These are phyloP conservation scores for Fragilariopsis cylindrus DNA, from an alignment of 108 stramenopile genomes.

Conservation along the genomic window DNA sequence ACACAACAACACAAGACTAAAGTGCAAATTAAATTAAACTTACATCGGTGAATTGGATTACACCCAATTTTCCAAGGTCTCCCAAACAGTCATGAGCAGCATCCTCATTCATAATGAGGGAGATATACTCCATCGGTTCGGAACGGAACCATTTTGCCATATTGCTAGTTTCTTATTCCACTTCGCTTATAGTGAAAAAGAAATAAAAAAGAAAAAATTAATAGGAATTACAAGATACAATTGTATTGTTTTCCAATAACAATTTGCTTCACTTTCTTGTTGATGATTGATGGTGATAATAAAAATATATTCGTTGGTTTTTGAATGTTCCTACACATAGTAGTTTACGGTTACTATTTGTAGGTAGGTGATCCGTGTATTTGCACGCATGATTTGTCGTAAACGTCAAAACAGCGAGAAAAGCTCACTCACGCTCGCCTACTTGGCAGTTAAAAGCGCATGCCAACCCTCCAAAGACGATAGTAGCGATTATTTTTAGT, in stretches of 20 bases:
- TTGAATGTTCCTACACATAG: no score
- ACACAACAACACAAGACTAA: not conserved
- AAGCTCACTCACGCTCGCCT: no score
- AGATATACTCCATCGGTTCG: constrained; percentile 98
- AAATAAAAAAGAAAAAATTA: not conserved
- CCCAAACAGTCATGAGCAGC: constrained; percentile 93
- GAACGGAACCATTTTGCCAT: constrained; percentile 99
- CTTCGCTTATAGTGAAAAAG: not conserved
- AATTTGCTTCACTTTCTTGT: no score
- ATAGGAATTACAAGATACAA: not conserved
- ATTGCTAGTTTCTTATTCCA: constrained; percentile 23
- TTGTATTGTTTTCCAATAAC: not conserved
- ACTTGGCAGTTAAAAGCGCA: no score
- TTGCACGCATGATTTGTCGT: no score
- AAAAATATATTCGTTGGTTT: no score
- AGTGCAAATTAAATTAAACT: constrained; percentile 21
- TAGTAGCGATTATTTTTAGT: no score
- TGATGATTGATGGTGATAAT: no score
- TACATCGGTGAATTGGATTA: constrained; percentile 95
- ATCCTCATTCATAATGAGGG: constrained; percentile 96
- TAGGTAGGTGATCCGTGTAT: no score
- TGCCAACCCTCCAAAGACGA: no score
- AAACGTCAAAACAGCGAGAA: no score
- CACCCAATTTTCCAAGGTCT: constrained; percentile 89
- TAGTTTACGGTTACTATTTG: no score